Conservation (phyloP, 179 eudicot species). For the Carnegiea gigantea region DNA sequence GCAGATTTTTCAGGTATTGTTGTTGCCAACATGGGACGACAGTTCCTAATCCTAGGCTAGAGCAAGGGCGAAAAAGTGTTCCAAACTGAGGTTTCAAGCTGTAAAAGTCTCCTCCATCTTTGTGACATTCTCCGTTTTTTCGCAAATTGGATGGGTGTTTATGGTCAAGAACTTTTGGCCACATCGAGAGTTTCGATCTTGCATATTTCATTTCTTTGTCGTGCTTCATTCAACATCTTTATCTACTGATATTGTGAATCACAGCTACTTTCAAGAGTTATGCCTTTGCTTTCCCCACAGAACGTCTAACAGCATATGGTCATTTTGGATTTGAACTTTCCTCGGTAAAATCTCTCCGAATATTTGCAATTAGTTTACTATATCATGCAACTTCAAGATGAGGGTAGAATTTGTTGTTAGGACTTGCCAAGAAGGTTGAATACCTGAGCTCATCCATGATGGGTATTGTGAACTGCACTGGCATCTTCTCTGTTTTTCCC, state of each 20-base stretch:
- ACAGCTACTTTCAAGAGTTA: too few species aligned
- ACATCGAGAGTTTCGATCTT: background rate
- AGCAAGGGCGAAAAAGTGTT: constrained; percentile 4
- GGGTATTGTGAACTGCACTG: background rate
- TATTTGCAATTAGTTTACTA: background rate
- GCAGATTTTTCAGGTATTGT: constrained; percentile 12
- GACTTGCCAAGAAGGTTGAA: background rate
- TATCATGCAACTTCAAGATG: background rate
- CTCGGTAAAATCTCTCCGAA: background rate
- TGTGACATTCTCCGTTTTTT: constrained; percentile 29
- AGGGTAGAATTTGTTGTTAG: background rate
- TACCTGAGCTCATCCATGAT: background rate
- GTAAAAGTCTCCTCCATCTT: constrained; percentile 26
- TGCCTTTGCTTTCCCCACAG: too few species aligned
- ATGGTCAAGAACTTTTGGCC: constrained; percentile 17
- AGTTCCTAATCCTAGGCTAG: constrained; percentile 11
- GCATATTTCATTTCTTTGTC: constrained; percentile 13
- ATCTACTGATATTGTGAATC: background rate
- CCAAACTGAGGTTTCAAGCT: constrained; percentile 15
- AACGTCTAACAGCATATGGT: background rate
- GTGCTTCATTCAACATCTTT: background rate
- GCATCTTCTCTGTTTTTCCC: background rate
- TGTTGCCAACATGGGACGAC: constrained; percentile 6
- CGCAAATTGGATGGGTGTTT: constrained; percentile 19
- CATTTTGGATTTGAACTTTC: background rate